Evolutionary conservation across 2,329 filamentous ascomycete species (phyloP), one percentile per base, ranked within the genome.

Genomic region (Fusarium nurragi): DNA sequence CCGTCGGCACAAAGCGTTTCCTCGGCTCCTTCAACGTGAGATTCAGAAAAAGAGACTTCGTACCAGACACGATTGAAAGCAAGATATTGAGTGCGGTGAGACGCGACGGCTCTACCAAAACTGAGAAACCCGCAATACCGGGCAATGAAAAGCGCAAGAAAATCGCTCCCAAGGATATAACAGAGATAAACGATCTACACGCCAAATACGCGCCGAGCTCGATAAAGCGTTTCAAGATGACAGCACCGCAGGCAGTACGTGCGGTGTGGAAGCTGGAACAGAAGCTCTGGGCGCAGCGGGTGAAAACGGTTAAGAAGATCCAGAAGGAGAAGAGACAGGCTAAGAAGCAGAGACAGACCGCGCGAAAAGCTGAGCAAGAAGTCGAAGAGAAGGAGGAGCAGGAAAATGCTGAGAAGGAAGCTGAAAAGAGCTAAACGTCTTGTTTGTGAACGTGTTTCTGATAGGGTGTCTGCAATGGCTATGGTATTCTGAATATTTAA

Each of bases 251-350:
- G 12, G 28, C 19, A 6, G 58, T 18, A 26, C 14, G 6, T 3
- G 51, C 25, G n/a, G 3, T 68, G 16, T 59, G 84, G 69, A 67
- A 67, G 34, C 76, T 97, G 41, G 94, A 97, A 79, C 81, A 81
- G 70, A 81, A 83, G 56, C 93, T 89, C 28, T 97, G 93, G 92
- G 6, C 11, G 11, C 11, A 34, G 22, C 32, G 40, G 49, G 5
- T n/a, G 16, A 26, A 10, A 43, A 47, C 14, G 25, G 3, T 3
- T 13, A 9, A 8, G 6, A 2, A 7, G 25, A 19, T 30, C 13
- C 12, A 38, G 14, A 37, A 47, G 28, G 9, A 3, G 10, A 11
- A 23, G 11, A 5, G 14, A 18, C 38, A 7, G 34, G 43, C 12
- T 14, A 18, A 1, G n/a, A 36, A 10, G 8, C 5, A n/a, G 3